Evolutionary conservation across 2,329 filamentous ascomycete species (phyloP), one percentile per base, ranked within the genome.

Genomic region (Fusarium annulatum): DNA sequence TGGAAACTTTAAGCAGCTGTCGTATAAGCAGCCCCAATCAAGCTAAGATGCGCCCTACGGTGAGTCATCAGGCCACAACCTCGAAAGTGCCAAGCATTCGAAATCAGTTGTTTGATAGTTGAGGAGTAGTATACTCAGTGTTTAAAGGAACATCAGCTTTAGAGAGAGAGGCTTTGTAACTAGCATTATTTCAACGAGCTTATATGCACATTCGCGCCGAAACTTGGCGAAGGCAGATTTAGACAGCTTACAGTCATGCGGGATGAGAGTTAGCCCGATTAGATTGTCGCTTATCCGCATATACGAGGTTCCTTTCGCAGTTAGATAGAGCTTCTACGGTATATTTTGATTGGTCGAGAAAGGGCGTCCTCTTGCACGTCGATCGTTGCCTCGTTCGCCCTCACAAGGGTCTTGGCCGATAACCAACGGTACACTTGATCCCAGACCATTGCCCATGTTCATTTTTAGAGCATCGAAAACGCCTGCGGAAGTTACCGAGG

Each of bases 81-180:
- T 34, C 28, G 18, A 21, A 21, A 26, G 2, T 11, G 33, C 18
- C 7, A 9, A 28, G 16, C 12, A 26, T n/a, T 5, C 33, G 16
- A 36, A 26, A 26, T 15, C 12, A 8, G 12, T 11, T 19, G n/a
- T 23, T 7, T 3, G n/a, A 26, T 7, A 26, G 11, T 3, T 10
- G 4, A 0, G 19, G 3, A 16, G 19, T 30, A 30, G 19, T 11
- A 3, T 3, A 7, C 15, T 18, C 5, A 5, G 10, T 18, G 10
- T 19, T 19, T 4, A n/a, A 9, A 41, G 14, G 7, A 9, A 15
- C 0, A 10, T n/a, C 14, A 1, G 3, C 1, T 15, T 42, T 6
- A n/a, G 21, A 42, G 15, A 15, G 7, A n/a, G 12, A n/a, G 5
- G 8, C 9, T 42, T 6, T 15, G 6, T n/a, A 14, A n/a, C 5